Conservation (phyloP, 257 asterid species). For the Paraleonurus japonicus region DNA sequence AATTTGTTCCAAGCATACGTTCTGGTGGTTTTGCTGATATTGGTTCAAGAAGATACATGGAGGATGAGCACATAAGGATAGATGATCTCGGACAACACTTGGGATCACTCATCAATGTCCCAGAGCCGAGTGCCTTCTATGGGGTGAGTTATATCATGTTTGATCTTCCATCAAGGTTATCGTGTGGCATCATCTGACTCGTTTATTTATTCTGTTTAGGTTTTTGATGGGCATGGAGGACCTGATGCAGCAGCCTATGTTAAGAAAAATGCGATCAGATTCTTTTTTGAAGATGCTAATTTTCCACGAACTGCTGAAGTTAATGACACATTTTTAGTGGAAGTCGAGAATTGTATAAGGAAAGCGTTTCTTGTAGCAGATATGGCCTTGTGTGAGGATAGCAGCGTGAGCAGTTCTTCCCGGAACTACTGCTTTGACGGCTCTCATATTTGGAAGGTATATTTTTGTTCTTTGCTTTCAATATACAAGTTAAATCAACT, state of each 20-base stretch:
- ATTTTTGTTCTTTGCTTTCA: background rate
- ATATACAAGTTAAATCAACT: too few species aligned
- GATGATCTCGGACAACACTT: slow-evolving; percentile 65
- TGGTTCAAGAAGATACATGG: slow-evolving; percentile 78
- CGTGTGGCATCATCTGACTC: slow-evolving; percentile 11
- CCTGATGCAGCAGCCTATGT: slow-evolving; percentile 87
- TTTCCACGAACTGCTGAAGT: slow-evolving; percentile 50
- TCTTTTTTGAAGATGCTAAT: slow-evolving; percentile 58
- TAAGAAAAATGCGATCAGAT: slow-evolving; percentile 48
- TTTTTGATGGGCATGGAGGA: slow-evolving; percentile 93
- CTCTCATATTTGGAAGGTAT: slow-evolving; percentile 66
- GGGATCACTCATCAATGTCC: slow-evolving; percentile 55
- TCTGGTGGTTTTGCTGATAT: slow-evolving; percentile 78
- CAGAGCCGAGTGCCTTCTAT: slow-evolving; percentile 70
- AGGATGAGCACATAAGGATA: slow-evolving; percentile 79
- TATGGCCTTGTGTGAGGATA: slow-evolving; percentile 59
- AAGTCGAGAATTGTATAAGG: slow-evolving; percentile 47
- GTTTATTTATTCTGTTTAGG: slow-evolving; percentile 26
- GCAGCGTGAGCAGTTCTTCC: slow-evolving; percentile 60
- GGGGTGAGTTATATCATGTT: slow-evolving; percentile 46
- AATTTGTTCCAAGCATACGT: slow-evolving; percentile 57
- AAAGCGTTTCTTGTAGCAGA: slow-evolving; percentile 66
- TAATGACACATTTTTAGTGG: slow-evolving; percentile 40
- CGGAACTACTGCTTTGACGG: slow-evolving; percentile 72
- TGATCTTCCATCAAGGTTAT: background rate